Conservation (phyloP, 2,329 filamentous ascomycete species). For the Amphichorda felina region DNA sequence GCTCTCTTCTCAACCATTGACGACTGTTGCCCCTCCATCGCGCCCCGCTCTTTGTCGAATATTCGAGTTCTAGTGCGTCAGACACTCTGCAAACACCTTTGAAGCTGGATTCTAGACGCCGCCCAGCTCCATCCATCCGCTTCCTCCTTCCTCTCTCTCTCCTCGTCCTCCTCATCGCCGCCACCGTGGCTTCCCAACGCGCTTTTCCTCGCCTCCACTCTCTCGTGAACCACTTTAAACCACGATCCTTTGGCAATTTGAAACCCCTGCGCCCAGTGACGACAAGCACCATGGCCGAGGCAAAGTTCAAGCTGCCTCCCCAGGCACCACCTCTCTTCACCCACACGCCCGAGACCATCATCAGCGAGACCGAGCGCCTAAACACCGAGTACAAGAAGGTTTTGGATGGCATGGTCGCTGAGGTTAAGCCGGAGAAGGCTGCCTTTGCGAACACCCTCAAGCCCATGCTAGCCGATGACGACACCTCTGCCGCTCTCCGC, state of each 20-base stretch:
- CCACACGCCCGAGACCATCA: slow-evolving; percentile 57
- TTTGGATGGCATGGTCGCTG: slow-evolving; percentile 55
- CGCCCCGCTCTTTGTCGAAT: too few species aligned
- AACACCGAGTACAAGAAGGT: slow-evolving; percentile 51
- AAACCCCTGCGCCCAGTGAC: slow-evolving; percentile 26
- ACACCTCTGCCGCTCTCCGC: slow-evolving; percentile 43
- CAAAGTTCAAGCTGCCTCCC: slow-evolving; percentile 60
- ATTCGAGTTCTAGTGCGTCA: too few species aligned
- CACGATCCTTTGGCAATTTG: not conserved
- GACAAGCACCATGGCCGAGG: slow-evolving; percentile 51
- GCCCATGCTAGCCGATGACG: slow-evolving; percentile 66
- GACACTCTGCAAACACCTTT: not conserved
- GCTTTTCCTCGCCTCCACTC: slow-evolving; percentile 45
- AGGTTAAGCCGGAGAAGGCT: slow-evolving; percentile 39
- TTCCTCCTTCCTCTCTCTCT: slow-evolving; percentile 32
- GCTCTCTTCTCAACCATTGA: too few species aligned
- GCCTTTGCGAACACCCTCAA: slow-evolving; percentile 43
- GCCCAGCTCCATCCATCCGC: slow-evolving; percentile 6
- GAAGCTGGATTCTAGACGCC: not conserved
- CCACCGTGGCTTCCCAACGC: slow-evolving; percentile 57
- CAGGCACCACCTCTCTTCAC: slow-evolving; percentile 70
- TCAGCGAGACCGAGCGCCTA: slow-evolving; percentile 53
- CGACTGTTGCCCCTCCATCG: too few species aligned
- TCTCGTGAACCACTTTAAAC: slow-evolving; percentile 36
- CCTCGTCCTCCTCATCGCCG: slow-evolving; percentile 43